These are phyloP conservation scores for Polygonum maritimum DNA, from an alignment of 148 eudicot species.

Conservation along the genomic window DNA sequence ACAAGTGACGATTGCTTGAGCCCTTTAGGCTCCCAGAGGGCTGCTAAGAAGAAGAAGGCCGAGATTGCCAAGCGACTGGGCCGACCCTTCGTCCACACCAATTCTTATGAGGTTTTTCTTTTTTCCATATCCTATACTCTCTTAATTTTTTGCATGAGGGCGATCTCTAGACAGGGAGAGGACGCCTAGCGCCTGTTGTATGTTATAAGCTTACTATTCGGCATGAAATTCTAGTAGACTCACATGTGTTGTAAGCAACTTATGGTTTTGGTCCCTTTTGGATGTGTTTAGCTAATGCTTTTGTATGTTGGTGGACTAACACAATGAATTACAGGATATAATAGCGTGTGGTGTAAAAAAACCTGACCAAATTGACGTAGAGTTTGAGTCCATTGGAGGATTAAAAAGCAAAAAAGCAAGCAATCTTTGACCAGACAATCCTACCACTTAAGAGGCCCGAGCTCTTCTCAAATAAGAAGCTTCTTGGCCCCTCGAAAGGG, in stretches of 20 bases:
- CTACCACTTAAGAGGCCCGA: slow-evolving; percentile 86
- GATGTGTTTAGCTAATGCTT: too few relatives aligned
- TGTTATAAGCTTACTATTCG: too few relatives aligned
- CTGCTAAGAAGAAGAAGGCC: slow-evolving; percentile 58
- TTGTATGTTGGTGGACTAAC: too few relatives aligned
- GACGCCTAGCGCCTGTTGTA: too few relatives aligned
- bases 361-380: slow-evolving; percentile 81
- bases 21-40: slow-evolving; percentile 26
- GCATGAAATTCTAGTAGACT: too few relatives aligned
- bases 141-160: too few relatives aligned
- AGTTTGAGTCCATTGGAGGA: slow-evolving; percentile 78
- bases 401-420: slow-evolving; percentile 76
- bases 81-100: slow-evolving; percentile 69
- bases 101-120: slow-evolving; percentile 51
- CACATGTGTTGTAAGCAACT: too few relatives aligned
- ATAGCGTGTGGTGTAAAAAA: slow-evolving; percentile 85
- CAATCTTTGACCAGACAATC: slow-evolving; percentile 72
- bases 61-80: slow-evolving; percentile 72
- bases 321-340: not conserved
- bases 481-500: slow-evolving; percentile 86
- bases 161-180: too few relatives aligned
- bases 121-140: not conserved
- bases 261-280: too few relatives aligned
- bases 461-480: slow-evolving; percentile 76
- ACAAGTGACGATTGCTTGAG: too few relatives aligned